phyloP scores from a whole-genome alignment of 129 eudicot species.

The Lactuca sativa region DNA sequence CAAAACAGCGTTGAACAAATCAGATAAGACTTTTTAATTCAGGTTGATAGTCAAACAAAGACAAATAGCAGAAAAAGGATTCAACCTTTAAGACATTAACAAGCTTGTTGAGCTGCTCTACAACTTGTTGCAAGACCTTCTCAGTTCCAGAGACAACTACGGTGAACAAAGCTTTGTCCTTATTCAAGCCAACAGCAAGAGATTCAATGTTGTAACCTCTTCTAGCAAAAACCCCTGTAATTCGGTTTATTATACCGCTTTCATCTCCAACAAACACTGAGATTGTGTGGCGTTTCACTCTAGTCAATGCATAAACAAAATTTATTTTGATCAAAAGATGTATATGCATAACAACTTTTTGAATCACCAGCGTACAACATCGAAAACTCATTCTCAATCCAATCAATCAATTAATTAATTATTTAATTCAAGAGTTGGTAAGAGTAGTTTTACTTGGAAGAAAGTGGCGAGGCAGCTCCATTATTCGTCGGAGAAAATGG shows the following conservation, averaged over 20 bases:
- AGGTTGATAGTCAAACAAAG: background rate
- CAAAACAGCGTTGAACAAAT: background rate
- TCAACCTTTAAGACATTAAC: slow-evolving; percentile 83
- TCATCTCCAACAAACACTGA: slow-evolving; percentile 97
- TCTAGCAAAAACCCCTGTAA: slow-evolving; percentile 93
- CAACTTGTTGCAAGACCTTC: slow-evolving; percentile 77
- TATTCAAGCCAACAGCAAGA: slow-evolving; percentile 93
- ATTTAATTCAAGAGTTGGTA: background rate
- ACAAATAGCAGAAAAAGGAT: background rate
- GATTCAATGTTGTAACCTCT: slow-evolving; percentile 96
- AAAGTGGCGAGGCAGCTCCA: slow-evolving; percentile 21
- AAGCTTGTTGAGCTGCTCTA: slow-evolving; percentile 92
- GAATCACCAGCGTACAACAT: background rate
- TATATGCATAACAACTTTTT: background rate
- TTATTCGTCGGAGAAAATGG: slow-evolving; percentile 10
- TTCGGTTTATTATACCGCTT: slow-evolving; percentile 93
- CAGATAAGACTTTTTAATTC: background rate
- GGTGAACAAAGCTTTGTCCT: slow-evolving; percentile 91
- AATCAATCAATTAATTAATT: background rate
- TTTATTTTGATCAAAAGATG: background rate
- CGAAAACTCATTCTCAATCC: background rate
- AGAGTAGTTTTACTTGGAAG: slow-evolving; percentile 25
- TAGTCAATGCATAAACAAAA: slow-evolving; percentile 29
- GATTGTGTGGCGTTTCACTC: slow-evolving; percentile 80
- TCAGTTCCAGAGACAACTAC: slow-evolving; percentile 89